These are phyloP conservation scores for Melaleuca quinquenervia DNA, from an alignment of 345 rosid genomes.

Conservation along the genomic window DNA sequence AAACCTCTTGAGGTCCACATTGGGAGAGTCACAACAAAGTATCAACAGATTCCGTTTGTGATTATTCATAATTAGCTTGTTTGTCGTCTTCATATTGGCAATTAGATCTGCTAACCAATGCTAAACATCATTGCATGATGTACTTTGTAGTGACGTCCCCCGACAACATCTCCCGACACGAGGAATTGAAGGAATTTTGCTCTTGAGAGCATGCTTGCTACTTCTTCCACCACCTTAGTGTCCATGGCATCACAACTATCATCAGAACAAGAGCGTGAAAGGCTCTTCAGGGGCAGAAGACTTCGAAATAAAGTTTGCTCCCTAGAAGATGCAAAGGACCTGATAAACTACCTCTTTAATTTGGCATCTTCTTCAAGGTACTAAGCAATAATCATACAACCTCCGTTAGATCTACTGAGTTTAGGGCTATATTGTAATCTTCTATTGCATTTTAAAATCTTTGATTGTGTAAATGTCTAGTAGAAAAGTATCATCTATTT, in stretches of 20 bases:
- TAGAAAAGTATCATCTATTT: too few relatives aligned
- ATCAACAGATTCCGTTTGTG: neutral
- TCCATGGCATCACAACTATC: constrained; percentile 92
- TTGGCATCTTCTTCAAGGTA: constrained; percentile 83
- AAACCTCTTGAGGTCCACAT: neutral
- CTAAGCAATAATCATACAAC: neutral
- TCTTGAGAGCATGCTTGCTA: constrained; percentile 83
- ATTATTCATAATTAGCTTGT: neutral
- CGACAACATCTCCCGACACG: constrained; percentile 84
- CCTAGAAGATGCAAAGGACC: constrained; percentile 71
- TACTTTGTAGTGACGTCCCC: neutral
- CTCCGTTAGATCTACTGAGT: neutral
- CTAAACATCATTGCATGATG: neutral
- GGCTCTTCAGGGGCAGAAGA: constrained; percentile 72
- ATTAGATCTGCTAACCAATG: neutral
- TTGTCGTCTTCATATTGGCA: neutral
- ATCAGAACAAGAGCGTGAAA: constrained; percentile 93
- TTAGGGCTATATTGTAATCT: neutral
- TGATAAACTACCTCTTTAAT: constrained; percentile 70
- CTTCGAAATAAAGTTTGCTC: constrained; percentile 92
- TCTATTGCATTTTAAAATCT: neutral
- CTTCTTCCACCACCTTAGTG: constrained; percentile 76
- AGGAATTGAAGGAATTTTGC: constrained; percentile 85
- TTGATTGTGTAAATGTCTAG: neutral
- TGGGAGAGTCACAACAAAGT: neutral